These are phyloP conservation scores for Pseudoturritis turrita DNA, from an alignment of 345 rosid genomes.

Conservation along the genomic window DNA sequence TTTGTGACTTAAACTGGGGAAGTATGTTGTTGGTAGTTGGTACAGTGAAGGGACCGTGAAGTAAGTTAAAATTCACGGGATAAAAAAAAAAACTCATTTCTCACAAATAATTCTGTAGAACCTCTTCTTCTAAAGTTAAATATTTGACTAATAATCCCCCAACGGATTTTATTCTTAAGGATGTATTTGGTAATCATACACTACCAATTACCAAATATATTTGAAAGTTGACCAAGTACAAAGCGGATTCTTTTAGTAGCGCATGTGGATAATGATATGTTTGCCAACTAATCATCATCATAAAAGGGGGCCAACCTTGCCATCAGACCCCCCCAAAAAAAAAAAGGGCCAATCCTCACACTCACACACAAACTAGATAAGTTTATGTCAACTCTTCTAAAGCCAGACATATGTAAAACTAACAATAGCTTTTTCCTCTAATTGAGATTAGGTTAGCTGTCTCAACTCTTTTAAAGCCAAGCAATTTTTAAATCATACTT, in stretches of 20 bases:
- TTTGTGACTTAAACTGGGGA: too few relatives aligned
- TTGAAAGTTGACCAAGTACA: not conserved
- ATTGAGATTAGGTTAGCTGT: not conserved
- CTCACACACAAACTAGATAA: not conserved
- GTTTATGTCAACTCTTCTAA: not conserved
- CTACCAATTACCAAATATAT: not conserved
- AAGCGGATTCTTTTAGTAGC: not conserved
- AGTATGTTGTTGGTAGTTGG: too few relatives aligned
- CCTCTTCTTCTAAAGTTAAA: not conserved
- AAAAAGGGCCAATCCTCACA: not conserved
- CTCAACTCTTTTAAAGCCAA: too few relatives aligned
- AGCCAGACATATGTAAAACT: not conserved
- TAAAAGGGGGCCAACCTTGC: not conserved
- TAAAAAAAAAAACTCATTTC: not conserved
- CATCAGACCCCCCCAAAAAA: too few relatives aligned
- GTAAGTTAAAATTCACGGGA: too few relatives aligned
- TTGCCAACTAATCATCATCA: conserved; percentile 7
- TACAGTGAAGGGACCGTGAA: too few relatives aligned
- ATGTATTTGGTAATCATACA: not conserved
- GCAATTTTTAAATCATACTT: not conserved
- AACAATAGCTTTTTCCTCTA: not conserved
- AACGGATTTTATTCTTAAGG: not conserved
- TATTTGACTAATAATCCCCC: not conserved
- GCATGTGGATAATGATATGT: not conserved
- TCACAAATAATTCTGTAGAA: not conserved